A percentile compares a stretch with the other conserved stretches of the same genome.
phyloP scores from a whole-genome alignment of 768 basidiomycete genomes.

The Tremella mesenterica region DNA sequence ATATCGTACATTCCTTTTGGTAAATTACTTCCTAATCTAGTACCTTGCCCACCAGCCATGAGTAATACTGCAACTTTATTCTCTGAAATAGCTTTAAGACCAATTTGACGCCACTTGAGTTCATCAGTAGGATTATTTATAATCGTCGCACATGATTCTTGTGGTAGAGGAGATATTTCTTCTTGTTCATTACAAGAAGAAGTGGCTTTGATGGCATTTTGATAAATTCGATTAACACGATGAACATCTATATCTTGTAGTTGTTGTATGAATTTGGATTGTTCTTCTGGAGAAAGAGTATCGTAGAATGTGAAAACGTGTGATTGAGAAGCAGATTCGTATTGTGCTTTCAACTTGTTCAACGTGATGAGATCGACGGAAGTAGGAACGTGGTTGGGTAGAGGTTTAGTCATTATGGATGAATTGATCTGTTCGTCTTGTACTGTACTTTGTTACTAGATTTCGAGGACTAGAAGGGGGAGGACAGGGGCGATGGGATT shows the following conservation, averaged over 20 bases:
- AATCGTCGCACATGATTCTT: conserved; percentile 57
- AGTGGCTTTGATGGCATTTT: conserved; percentile 64
- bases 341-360: conserved; percentile 38
- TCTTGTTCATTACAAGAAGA: conserved; percentile 43
- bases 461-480: too few species aligned
- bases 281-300: conserved; percentile 59
- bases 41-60: conserved; percentile 98
- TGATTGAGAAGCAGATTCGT: conserved; percentile 70
- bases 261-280: conserved; percentile 58
- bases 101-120: conserved; percentile 64
- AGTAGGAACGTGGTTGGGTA: background rate
- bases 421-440: too few species aligned
- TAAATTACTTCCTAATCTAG: conserved; percentile 77
- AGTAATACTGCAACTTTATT: conserved; percentile 89
- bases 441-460: too few species aligned
- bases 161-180: conserved; percentile 71
- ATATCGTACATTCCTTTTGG: conserved; percentile 99
- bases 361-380: background rate
- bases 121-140: conserved; percentile 50
- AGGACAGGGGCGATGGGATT: too few species aligned
- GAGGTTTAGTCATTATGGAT: background rate
- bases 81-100: conserved; percentile 68
- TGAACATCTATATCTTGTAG: conserved; percentile 73
- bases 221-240: conserved; percentile 82
- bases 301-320: conserved; percentile 87